Conservation (phyloP, 257 asterid species). For the Fraxinus excelsior region DNA sequence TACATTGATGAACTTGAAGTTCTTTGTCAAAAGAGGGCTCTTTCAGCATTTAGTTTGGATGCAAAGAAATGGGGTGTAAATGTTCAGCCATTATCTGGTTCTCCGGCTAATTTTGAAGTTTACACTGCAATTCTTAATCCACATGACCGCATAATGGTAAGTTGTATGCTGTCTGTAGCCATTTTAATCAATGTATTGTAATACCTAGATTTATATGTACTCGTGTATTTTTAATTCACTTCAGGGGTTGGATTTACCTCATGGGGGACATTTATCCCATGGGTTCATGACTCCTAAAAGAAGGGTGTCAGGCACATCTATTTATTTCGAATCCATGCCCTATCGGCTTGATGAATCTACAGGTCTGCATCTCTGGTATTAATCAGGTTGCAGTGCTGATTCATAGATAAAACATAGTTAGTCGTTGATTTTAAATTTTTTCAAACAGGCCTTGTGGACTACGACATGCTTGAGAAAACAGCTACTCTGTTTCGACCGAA, state of each 20-base stretch:
- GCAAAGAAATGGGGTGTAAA: slow-evolving; percentile 83
- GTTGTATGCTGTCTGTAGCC: neutral
- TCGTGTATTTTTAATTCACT: neutral
- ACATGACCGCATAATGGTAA: slow-evolving; percentile 92
- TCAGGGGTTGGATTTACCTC: slow-evolving; percentile 97
- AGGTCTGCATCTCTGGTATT: slow-evolving; percentile 42
- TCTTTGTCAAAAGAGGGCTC: slow-evolving; percentile 94
- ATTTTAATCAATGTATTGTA: neutral
- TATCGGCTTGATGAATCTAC: slow-evolving; percentile 87
- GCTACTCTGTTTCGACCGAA: slow-evolving; percentile 87
- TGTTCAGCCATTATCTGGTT: slow-evolving; percentile 93
- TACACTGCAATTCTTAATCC: slow-evolving; percentile 90
- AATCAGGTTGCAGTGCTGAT: neutral
- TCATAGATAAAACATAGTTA: neutral
- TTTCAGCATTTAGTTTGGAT: slow-evolving; percentile 83
- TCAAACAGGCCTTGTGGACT: slow-evolving; percentile 73
- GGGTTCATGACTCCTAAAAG: slow-evolving; percentile 97
- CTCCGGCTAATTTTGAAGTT: slow-evolving; percentile 96
- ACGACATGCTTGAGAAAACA: slow-evolving; percentile 84
- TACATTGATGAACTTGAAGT: slow-evolving; percentile 85
- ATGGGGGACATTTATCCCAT: slow-evolving; percentile 94
- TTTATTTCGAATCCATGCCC: slow-evolving; percentile 95
- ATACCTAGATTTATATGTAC: too few relatives aligned
- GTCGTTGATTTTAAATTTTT: neutral
- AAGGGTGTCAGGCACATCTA: slow-evolving; percentile 91